Evolutionary conservation across 306 rosid genomes (phyloP), one percentile per base, ranked within the genome.

Genomic region (Begonia peltatifolia): DNA sequence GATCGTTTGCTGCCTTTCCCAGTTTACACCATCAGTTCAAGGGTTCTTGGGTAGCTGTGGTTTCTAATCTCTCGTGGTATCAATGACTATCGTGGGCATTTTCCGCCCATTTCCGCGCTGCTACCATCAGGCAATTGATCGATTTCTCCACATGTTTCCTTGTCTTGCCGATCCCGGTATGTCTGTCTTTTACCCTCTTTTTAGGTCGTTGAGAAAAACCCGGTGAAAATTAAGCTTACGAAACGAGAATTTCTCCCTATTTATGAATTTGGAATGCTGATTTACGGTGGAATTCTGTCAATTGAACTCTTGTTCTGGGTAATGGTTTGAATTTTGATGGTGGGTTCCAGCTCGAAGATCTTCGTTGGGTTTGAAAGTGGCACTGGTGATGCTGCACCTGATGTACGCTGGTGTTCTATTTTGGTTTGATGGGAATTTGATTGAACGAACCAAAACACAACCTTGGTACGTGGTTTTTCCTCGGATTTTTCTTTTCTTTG

Each of bases 91-190:
- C 70, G 41, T 61, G n/a, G 63, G 58, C 54, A 36, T 78, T 3
- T 70, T 77, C 74, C 62, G 63, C 36, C 65, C 76, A 18, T 10
- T 46, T 10, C 70, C 61, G 57, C 70, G 63, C 51, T 62, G 63
- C 15, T 57, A 55, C 59, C 71, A 75, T 71, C 76, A 61, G 63
- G 41, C 69, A 7, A 76, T 80, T 83, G 84, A 74, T 57, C 68
- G 83, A 16, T 85, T 63, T 80, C 63, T 46, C 67, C 65, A 69
- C 4, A 17, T 55, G 15, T 51, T 72, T 46, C 96, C 94, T 41
- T 92, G 94, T 58, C 83, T 86, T 57, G 60, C 80, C 44, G 94
- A 86, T 76, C 99, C 94, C 9, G 93, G 99, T 90, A 59, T 57
- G 64, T 47, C 50, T 22, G 5, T 6, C 14, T 18, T 42, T 54